Evolutionary conservation across 352 stramenopile species (phyloP).

Genomic region (Discostella stelligera): DNA sequence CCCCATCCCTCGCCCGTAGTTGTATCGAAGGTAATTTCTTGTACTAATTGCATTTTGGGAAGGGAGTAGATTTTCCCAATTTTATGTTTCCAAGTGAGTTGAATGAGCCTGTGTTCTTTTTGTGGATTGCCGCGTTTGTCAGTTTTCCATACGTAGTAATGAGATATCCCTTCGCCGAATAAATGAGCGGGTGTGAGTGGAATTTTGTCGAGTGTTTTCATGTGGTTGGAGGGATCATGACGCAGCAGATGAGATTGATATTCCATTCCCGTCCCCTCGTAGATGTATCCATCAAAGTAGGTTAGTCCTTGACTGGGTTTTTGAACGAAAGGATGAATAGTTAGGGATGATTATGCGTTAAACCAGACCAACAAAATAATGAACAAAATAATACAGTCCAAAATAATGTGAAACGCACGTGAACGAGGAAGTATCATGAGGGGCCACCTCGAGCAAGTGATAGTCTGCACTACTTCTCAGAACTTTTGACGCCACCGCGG

Average conservation of each 20-base stretch:
- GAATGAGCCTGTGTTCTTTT: slow-evolving; percentile 41
- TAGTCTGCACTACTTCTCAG: slow-evolving; percentile 30
- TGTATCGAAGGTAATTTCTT: slow-evolving; percentile 37
- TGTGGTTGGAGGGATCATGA: slow-evolving; percentile 31
- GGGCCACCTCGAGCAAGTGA: slow-evolving; percentile 34
- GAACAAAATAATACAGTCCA: not conserved
- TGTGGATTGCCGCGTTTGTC: slow-evolving; percentile 1
- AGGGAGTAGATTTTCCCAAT: slow-evolving; percentile 36
- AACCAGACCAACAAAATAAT: not conserved
- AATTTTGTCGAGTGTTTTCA: slow-evolving; percentile 23
- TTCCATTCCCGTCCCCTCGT: slow-evolving; percentile 43
- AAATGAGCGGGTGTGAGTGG: slow-evolving; percentile 22
- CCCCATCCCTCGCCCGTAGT: slow-evolving; percentile 50
- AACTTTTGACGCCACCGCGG: not conserved
- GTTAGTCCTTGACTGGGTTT: slow-evolving; percentile 40
- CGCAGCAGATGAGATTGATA: slow-evolving; percentile 28
- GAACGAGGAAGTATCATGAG: slow-evolving; percentile 45
- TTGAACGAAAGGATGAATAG: not conserved
- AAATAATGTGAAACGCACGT: slow-evolving; percentile 31
- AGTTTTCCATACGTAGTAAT: slow-evolving; percentile 32
- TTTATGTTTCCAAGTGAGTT: slow-evolving; percentile 43
- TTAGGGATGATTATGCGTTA: not conserved
- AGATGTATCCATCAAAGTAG: slow-evolving; percentile 39
- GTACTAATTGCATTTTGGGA: slow-evolving; percentile 17
- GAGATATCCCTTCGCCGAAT: slow-evolving; percentile 46